Conservation (phyloP, 1,284 basidiomycete genomes). For the Trametes polyzona region DNA sequence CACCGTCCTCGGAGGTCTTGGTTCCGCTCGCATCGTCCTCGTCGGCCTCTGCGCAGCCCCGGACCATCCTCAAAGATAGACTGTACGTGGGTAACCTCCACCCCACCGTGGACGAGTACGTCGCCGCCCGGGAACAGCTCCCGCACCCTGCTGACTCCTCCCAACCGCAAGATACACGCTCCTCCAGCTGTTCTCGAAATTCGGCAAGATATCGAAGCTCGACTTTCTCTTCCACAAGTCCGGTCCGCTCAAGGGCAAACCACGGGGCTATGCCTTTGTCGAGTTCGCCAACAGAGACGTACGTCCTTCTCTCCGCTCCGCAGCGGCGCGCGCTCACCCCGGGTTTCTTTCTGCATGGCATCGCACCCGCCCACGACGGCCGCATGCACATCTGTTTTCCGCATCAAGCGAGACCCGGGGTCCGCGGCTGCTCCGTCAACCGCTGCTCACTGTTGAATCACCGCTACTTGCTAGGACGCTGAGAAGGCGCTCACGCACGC, state of each 20-base stretch:
- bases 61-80: slow-evolving; percentile 57
- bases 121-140: not conserved
- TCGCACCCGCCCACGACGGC: slow-evolving; percentile 16
- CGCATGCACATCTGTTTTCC: slow-evolving; percentile 16
- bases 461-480: slow-evolving; percentile 69
- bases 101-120: slow-evolving; percentile 87
- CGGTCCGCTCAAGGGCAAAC: slow-evolving; percentile 87
- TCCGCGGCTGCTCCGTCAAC: slow-evolving; percentile 5
- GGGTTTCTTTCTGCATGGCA: slow-evolving; percentile 41
- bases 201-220: slow-evolving; percentile 89
- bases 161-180: slow-evolving; percentile 69
- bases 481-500: slow-evolving; percentile 75
- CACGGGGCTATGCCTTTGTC: slow-evolving; percentile 93
- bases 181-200: slow-evolving; percentile 88
- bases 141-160: not conserved
- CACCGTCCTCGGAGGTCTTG: slow-evolving; percentile 15
- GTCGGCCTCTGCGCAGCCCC: slow-evolving; percentile 25
- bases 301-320: slow-evolving; percentile 43
- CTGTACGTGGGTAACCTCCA: slow-evolving; percentile 94
- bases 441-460: slow-evolving; percentile 18
- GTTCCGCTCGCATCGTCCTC: slow-evolving; percentile 21
- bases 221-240: slow-evolving; percentile 96
- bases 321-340: slow-evolving; percentile 49
- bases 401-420: slow-evolving; percentile 27
- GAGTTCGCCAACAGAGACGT: slow-evolving; percentile 84